These are phyloP conservation scores for Boletus fagicola DNA, from an alignment of 768 basidiomycete genomes.

Conservation along the genomic window DNA sequence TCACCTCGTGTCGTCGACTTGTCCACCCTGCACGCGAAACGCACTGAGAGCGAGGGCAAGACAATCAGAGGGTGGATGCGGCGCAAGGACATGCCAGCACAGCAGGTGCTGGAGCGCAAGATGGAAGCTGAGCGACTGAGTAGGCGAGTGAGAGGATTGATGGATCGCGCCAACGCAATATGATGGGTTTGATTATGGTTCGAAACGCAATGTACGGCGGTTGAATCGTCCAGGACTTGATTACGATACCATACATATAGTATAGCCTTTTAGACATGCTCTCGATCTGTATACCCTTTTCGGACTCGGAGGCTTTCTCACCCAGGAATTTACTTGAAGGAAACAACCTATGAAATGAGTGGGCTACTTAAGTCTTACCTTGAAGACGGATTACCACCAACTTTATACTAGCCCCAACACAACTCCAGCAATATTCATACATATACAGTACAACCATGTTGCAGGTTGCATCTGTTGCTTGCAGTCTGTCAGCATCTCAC, in stretches of 20 bases:
- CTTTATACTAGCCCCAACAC: too few species aligned
- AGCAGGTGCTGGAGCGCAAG: slow-evolving; percentile 77
- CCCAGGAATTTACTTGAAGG: too few species aligned
- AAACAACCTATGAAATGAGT: too few species aligned
- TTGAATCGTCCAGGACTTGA: background rate
- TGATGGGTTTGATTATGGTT: background rate
- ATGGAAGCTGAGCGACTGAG: slow-evolving; percentile 72
- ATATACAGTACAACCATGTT: too few species aligned
- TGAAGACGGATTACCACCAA: too few species aligned
- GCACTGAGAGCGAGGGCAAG: slow-evolving; percentile 45
- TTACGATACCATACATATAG: background rate
- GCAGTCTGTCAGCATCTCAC: too few species aligned
- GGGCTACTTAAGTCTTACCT: too few species aligned
- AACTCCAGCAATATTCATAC: too few species aligned
- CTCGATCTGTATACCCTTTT: background rate
- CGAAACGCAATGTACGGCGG: background rate
- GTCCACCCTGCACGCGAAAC: slow-evolving; percentile 53
- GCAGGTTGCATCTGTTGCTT: too few species aligned
- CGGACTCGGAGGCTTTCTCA: too few species aligned
- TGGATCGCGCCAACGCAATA: slow-evolving; percentile 55
- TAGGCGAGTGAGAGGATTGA: slow-evolving; percentile 63
- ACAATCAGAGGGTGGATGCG: slow-evolving; percentile 69
- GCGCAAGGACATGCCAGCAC: slow-evolving; percentile 74
- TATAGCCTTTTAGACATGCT: background rate
- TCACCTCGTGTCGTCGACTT: slow-evolving; percentile 86